Base-by-base conservation (phyloP, 805 yeast genomes). In the Zygosaccharomyces kombuchaensis region DNA sequence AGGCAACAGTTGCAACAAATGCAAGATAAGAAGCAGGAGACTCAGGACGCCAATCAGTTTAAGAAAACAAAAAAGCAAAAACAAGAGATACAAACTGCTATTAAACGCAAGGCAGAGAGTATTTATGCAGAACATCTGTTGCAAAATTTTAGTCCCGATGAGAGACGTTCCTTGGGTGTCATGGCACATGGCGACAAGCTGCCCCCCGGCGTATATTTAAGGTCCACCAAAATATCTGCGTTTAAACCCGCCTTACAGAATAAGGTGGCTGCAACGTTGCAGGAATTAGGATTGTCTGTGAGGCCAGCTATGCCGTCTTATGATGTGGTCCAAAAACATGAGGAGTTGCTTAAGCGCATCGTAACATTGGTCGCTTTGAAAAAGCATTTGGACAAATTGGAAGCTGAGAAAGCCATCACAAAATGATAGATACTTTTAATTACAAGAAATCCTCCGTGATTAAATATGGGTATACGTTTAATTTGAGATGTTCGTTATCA, bases 241-340 rank as follows among this genome's bases (percentile, higher is more conserved):
- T 80, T 83, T 59, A 89, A 89, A 56, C 91, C 96, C 2, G 81
- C 84, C 32, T 70, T 82, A 6, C 89, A 84, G 55, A 71, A 77
- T 21, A 82, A 80, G 58, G 78, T 84, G 7, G 63, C 68, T 23
- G 76, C 78, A 13, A 73, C 81, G 9, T 66, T 91, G 48, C 84
- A 82, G 46, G 99, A 93, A 59, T 66, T 93, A 48, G 89, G 82
- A 2, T 67, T 93, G 8, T 84, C 96, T 0, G 68, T 81, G 4
- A 82, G 84, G 53, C 98, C 98, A 0, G 82, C 82, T 1, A 83
- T 93, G 83, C 91, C 96, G 4, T 86, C 98, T 0, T 79, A 83
- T 29, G 80, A 74, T 43, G 88, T 90, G 1, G 78, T 87, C 66
- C 74, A 81, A 6, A 80, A 79, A 57, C 89, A 84, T 59, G 97